These are phyloP conservation scores for Pelargonium citronellum DNA, from an alignment of 441 rosid genomes.

Conservation along the genomic window DNA sequence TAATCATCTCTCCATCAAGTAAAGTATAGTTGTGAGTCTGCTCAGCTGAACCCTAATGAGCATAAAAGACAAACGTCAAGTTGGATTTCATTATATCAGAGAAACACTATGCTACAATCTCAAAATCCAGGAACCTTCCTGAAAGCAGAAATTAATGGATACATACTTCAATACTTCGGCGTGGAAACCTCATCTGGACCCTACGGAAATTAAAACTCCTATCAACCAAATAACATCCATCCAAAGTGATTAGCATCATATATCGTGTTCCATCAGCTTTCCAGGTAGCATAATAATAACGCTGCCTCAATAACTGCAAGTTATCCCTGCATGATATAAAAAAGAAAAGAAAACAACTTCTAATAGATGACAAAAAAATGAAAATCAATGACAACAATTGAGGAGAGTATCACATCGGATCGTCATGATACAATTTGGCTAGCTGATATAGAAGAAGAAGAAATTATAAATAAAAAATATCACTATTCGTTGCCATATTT, in stretches of 20 bases:
- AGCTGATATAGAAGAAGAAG: neutral
- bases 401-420: neutral
- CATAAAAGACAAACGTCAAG: constrained; percentile 16
- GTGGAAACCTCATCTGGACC: constrained; percentile 98
- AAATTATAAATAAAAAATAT: neutral
- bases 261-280: constrained; percentile 99
- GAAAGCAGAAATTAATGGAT: constrained; percentile 20
- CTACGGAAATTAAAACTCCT: constrained; percentile 82
- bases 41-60: constrained; percentile 62
- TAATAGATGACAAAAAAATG: neutral
- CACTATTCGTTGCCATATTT: neutral
- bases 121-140: constrained; percentile 16
- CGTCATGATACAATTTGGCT: neutral
- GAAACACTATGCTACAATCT: constrained; percentile 19
- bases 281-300: constrained; percentile 99
- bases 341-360: constrained; percentile 5
- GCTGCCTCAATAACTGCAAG: constrained; percentile 85
- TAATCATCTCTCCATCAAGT: constrained; percentile 99
- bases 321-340: constrained; percentile 58
- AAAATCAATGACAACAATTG: neutral
- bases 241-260: constrained; percentile 86
- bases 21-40: constrained; percentile 79
- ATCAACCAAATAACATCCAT: constrained; percentile 90
- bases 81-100: constrained; percentile 14
- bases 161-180: constrained; percentile 64